Conservation (phyloP, 768 basidiomycete species). For the Sarcomyxa edulis region DNA sequence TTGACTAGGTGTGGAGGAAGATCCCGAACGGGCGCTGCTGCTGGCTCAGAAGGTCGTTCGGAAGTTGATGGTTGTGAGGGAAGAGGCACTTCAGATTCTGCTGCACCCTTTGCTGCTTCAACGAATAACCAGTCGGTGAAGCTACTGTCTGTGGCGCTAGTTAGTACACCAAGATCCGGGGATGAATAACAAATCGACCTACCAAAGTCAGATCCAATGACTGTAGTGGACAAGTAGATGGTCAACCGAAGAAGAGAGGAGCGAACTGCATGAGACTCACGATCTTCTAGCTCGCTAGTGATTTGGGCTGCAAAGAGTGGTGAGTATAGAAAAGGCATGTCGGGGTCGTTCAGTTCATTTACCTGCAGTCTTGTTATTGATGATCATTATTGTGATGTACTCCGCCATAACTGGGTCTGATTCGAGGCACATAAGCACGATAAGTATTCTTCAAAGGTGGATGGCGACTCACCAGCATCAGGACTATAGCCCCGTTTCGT, state of each 20-base stretch:
- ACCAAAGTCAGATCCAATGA: conserved; percentile 85
- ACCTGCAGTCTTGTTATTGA: conserved; percentile 85
- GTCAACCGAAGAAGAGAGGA: conserved; percentile 1
- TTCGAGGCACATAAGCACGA: conserved; percentile 10
- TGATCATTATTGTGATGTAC: conserved; percentile 93
- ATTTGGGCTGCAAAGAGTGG: conserved; percentile 60
- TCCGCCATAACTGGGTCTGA: conserved; percentile 89
- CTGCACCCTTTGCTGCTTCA: conserved; percentile 68
- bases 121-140: conserved; percentile 90
- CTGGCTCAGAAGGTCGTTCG: conserved; percentile 22
- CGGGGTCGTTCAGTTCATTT: conserved; percentile 1
- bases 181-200: conserved; percentile 16
- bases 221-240: conserved; percentile 19
- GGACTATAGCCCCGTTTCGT: conserved; percentile 66
- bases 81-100: conserved; percentile 40
- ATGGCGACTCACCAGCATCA: conserved; percentile 58
- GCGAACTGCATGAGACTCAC: conserved; percentile 40
- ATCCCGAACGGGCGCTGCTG: conserved; percentile 23
- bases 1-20: conserved; percentile 24
- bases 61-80: conserved; percentile 28
- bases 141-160: conserved; percentile 49
- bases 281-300: conserved; percentile 80
- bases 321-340: conserved; percentile 9
- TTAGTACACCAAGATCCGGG: neutral
- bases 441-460: conserved; percentile 6